A percentile compares a stretch with the other conserved stretches of the same genome.
phyloP scores from a whole-genome alignment of 208 protist genomes.

The Trypanosoma caninum region DNA sequence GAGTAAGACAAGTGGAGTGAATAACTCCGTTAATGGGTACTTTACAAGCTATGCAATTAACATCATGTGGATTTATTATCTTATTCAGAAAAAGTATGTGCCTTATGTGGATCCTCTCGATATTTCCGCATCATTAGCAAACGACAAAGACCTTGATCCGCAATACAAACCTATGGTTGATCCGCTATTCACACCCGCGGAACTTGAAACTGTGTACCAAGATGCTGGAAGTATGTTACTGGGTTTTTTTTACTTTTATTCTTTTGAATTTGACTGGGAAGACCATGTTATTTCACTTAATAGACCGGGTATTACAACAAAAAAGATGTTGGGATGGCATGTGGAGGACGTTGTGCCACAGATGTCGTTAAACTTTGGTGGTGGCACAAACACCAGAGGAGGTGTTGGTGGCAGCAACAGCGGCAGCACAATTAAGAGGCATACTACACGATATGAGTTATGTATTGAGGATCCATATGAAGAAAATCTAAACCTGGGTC shows the following conservation, averaged over 20 bases:
- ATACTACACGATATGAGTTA: conserved; percentile 63
- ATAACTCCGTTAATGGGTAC: conserved; percentile 89
- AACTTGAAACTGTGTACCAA: conserved; percentile 30
- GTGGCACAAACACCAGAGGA: conserved; percentile 5
- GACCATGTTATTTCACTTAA: conserved; percentile 87
- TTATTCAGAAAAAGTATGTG: conserved; percentile 72
- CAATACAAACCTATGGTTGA: conserved; percentile 63
- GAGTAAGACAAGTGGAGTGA: conserved; percentile 86
- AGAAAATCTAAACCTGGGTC: conserved; percentile 79
- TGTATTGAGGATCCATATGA: conserved; percentile 93
- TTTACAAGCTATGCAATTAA: conserved; percentile 90
- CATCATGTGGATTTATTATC: conserved; percentile 92
- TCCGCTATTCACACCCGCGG: conserved; percentile 19
- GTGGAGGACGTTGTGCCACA: conserved; percentile 44
- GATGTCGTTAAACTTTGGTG: background rate
- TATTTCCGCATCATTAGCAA: conserved; percentile 54
- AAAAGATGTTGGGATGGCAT: conserved; percentile 74
- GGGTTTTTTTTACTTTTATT: conserved; percentile 91
- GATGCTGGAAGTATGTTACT: conserved; percentile 76
- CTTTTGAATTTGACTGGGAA: conserved; percentile 86
- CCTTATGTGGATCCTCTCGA: conserved; percentile 74
- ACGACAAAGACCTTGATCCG: conserved; percentile 36
- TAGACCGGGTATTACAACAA: conserved; percentile 67
- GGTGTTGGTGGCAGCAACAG: conserved; percentile 1
- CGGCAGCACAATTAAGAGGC: conserved; percentile 17